Evolutionary conservation across 2,329 filamentous ascomycete species (phyloP).

Genomic region (Talaromyces islandicus): DNA sequence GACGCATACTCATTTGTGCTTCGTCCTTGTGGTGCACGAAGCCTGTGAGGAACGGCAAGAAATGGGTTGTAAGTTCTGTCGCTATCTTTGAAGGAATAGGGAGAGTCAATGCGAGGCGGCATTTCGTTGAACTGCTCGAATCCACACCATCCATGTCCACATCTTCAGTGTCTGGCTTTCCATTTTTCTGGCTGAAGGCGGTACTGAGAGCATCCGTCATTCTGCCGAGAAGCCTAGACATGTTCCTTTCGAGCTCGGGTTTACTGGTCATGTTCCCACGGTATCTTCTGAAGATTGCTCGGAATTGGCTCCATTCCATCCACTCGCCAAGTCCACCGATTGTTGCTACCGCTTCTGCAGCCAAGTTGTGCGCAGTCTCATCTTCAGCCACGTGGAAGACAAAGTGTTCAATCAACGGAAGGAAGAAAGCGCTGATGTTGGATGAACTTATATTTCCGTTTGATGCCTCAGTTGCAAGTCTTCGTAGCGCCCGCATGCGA

Average conservation of each 20-base stretch:
- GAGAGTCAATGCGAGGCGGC: constrained; percentile 56
- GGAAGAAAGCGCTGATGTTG: constrained; percentile 79
- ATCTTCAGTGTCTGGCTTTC: constrained; percentile 8
- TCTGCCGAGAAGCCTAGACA: constrained; percentile 74
- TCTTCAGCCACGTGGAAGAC: constrained; percentile 71
- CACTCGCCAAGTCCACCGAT: constrained; percentile 69
- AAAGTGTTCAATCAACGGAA: constrained; percentile 90
- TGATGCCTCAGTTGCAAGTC: constrained; percentile 64
- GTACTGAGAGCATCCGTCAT: constrained; percentile 69
- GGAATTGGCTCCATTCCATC: constrained; percentile 86
- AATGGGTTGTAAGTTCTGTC: constrained; percentile 65
- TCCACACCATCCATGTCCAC: constrained; percentile 17
- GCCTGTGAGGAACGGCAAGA: constrained; percentile 71
- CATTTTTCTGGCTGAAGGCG: constrained; percentile 35
- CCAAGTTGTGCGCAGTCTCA: constrained; percentile 69
- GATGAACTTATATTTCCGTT: constrained; percentile 62
- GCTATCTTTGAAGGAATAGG: constrained; percentile 63
- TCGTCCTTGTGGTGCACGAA: constrained; percentile 95
- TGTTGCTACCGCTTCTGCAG: constrained; percentile 77
- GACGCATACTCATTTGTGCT: constrained; percentile 83
- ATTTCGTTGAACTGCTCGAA: constrained; percentile 24
- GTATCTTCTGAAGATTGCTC: constrained; percentile 76
- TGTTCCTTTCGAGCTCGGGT: constrained; percentile 76
- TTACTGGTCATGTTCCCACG: constrained; percentile 75
- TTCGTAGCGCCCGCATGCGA: constrained; percentile 74